Base-by-base conservation (phyloP, 2,329 filamentous ascomycete species). In the Periglandula ipomoeae region DNA sequence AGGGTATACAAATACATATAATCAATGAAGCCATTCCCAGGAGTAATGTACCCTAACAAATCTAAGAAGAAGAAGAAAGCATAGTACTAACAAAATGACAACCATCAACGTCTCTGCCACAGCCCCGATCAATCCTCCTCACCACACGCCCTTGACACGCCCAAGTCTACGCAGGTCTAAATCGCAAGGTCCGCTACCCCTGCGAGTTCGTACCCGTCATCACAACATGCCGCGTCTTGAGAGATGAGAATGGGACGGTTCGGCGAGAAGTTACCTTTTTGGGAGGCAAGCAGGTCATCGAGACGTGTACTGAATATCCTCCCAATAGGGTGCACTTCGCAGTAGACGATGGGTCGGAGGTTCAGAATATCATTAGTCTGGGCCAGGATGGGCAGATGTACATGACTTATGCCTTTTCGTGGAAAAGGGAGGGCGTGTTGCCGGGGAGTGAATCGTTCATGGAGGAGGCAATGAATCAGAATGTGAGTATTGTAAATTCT, bases 351-450 rank as follows among this genome's bases (percentile, higher is more conserved):
- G 64, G 65, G 26, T 61, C 58, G 41, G 56, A 52, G 40, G 57
- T 67, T 17, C 50, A 57, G 37, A 68, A 67, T 48, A 59, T 64
- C 47, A 53, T 65, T 39, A 56, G 40, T 23, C 42, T 15, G 59
- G 63, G 8, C 44, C 59, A 54, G 22, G 46, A 55, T 5, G 44
- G 51, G 1, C 58, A 64, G 23, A 42, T 66, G 27, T 61, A 54
- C 41, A 51, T 67, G 55, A 66, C 65, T 11, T 66, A 63, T 50
- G 51, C 58, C 1, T 67, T 67, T 53, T 56, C 60, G 23, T 63
- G 63, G 61, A 54, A 54, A 45, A 50, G 60, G 46, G 45, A 53
- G 7, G 55, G 49, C 0, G 50, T 61, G 2, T 53, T 46, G 41
- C 49, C 46, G 42, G 59, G 57, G 54, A 9, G 35, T 24, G 54